Evolutionary conservation across 345 rosid species (phyloP).

Genomic region (Syzygium grande): DNA sequence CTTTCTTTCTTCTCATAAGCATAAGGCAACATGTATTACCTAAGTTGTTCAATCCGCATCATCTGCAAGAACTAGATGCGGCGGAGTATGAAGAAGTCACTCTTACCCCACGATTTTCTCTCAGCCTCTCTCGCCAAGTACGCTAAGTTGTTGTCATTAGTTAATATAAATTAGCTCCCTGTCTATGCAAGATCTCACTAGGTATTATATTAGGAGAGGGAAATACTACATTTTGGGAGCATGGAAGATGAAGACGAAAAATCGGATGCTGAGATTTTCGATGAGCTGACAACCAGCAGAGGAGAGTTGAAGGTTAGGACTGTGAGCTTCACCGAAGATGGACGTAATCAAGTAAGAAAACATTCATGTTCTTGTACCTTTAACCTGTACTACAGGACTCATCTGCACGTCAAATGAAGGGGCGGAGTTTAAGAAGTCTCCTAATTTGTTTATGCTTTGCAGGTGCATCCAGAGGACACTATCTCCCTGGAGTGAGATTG

Average conservation of each 20-base stretch:
- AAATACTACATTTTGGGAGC: background rate
- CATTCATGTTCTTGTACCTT: background rate
- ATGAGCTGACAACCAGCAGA: constrained; percentile 71
- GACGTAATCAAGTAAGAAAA: constrained; percentile 16
- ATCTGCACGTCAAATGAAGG: background rate
- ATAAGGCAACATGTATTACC: constrained; percentile 70
- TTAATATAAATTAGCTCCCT: background rate
- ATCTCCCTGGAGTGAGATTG: background rate
- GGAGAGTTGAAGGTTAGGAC: constrained; percentile 65
- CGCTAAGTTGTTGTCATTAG: background rate
- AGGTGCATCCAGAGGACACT: constrained; percentile 1
- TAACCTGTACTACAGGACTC: background rate
- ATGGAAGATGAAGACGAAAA: constrained; percentile 27
- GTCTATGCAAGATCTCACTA: background rate
- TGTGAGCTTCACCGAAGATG: constrained; percentile 45
- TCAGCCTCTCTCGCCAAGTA: constrained; percentile 27
- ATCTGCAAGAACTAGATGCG: constrained; percentile 65
- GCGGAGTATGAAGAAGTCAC: constrained; percentile 76
- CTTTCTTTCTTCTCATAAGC: constrained; percentile 66
- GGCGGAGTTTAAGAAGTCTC: background rate
- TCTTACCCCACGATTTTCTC: constrained; percentile 31
- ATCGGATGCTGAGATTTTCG: constrained; percentile 58
- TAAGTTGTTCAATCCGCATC: constrained; percentile 30
- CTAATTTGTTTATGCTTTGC: background rate
- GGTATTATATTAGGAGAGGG: constrained; percentile 25